Base-by-base conservation (phyloP, 345 rosid genomes). In the Syzygium aromaticum region DNA sequence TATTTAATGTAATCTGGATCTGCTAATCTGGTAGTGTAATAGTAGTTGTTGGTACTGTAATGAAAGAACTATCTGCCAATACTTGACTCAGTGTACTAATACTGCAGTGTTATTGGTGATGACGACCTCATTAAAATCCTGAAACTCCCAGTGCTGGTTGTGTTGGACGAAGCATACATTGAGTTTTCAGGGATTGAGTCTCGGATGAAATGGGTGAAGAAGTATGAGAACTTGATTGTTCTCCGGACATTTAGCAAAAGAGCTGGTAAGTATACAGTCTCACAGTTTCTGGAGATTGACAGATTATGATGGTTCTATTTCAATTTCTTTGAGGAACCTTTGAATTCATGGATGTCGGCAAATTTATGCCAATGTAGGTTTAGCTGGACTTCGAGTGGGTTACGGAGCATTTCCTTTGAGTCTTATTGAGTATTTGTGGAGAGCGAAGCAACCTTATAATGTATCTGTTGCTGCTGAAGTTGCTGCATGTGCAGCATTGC, bases 231-330 rank as follows among this genome's bases (percentile, higher is more conserved):
- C 88, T 89, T 97, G 78, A 95, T 97, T 85, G 98, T 97, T 87
- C 95, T 96, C n/a, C 94, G 98, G 56, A 97, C 99, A 51, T 97
- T 96, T 90, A 97, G 99, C 95, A 97, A 97, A 90, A 93, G 98
- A 95, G 99, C 99, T 84, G 99, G 99, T 97, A 92, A 84, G 90
- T 51, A 73, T 43, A 38, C 27, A 2, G 82, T 73, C 14, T 84
- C 3, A 46, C 43, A 63, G 40, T 46, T 51, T 63, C 54, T n/a
- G 86, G 46, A 17, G 33, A 52, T 30, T 52, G 61, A 52, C 27
- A 52, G 86, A 53, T 52, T 84, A 73, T 73, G 49, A 23, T 84
- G 59, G 61, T 84, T 46, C 59, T 84, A 84, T 84, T 84, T 84
- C 46, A 25, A 54, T 43, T 40, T 85, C 28, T 33, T 10, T 57